Percentiles rank a stretch among this genome's conserved stretches.
Conservation (phyloP, 495 filamentous ascomycete species). For the Clohesyomyces aquaticus region DNA sequence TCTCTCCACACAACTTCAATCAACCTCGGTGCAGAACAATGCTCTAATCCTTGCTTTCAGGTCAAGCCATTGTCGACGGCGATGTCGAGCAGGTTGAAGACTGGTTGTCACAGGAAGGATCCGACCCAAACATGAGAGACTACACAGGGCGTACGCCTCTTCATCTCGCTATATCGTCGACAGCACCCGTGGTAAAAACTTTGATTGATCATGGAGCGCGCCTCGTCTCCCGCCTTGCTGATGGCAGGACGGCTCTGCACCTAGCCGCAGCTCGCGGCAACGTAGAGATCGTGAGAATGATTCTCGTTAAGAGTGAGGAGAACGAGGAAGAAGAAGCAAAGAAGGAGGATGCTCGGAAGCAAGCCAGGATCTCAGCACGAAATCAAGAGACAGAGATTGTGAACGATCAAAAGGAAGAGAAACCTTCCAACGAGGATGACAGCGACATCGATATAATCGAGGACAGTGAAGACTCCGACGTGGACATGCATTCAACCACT, state of each 20-base stretch:
- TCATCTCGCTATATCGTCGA: conserved; percentile 70
- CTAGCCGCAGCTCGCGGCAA: conserved; percentile 71
- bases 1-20: no score
- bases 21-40: no score
- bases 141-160: conserved; percentile 73
- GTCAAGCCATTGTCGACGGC: conserved; percentile 72
- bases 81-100: conserved; percentile 67
- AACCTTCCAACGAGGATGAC: conserved; percentile 51
- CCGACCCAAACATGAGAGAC: conserved; percentile 68
- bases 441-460: conserved; percentile 52
- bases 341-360: conserved; percentile 56
- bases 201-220: conserved; percentile 75
- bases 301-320: conserved; percentile 68
- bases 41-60: no score
- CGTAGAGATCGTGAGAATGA: conserved; percentile 67
- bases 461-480: conserved; percentile 49
- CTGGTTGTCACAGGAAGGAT: conserved; percentile 65
- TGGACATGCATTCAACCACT: conserved; percentile 50
- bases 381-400: conserved; percentile 29
- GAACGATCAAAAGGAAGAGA: conserved; percentile 45
- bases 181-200: conserved; percentile 67
- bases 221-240: conserved; percentile 69
- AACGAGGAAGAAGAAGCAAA: conserved; percentile 71
- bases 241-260: conserved; percentile 79
- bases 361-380: conserved; percentile 36